A percentile compares a stretch with the other conserved stretches of the same genome.
These are phyloP conservation scores for Penicillium fuscoglaucum DNA, from an alignment of 2,329 filamentous ascomycete species.

Conservation along the genomic window DNA sequence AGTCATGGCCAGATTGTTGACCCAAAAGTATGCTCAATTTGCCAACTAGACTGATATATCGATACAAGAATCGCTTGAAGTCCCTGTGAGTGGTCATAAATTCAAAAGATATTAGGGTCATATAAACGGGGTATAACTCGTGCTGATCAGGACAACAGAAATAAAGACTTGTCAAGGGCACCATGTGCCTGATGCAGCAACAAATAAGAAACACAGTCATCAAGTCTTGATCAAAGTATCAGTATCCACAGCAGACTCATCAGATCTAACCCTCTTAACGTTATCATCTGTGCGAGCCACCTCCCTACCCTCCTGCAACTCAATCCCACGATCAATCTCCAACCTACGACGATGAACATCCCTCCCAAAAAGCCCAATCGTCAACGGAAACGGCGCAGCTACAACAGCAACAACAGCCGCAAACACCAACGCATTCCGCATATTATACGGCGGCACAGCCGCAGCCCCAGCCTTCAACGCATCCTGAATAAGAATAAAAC, in stretches of 20 bases:
- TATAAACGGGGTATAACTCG: not conserved
- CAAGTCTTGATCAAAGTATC: conserved; percentile 4
- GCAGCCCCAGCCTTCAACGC: conserved; percentile 59
- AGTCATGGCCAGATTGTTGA: not conserved
- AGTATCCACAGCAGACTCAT: not conserved
- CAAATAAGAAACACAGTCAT: not conserved
- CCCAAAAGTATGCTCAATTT: not conserved
- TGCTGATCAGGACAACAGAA: not conserved
- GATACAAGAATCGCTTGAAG: not conserved
- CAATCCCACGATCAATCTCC: conserved; percentile 40
- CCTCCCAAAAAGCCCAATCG: conserved; percentile 68
- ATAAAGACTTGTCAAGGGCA: not conserved
- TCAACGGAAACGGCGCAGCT: conserved; percentile 66
- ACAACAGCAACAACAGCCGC: conserved; percentile 69
- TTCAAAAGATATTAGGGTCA: not conserved
- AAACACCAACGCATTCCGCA: conserved; percentile 76
- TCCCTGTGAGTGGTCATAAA: not conserved
- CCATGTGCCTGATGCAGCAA: not conserved
- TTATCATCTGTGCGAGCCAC: not conserved
- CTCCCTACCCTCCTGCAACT: conserved; percentile 21
- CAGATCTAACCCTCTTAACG: not conserved
- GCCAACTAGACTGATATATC: not conserved
- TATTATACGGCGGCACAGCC: conserved; percentile 65
- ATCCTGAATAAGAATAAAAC: conserved; percentile 82
- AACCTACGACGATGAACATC: conserved; percentile 41